These are phyloP conservation scores for Termitomyces sp. DNA, from an alignment of 768 basidiomycete species.

Conservation along the genomic window DNA sequence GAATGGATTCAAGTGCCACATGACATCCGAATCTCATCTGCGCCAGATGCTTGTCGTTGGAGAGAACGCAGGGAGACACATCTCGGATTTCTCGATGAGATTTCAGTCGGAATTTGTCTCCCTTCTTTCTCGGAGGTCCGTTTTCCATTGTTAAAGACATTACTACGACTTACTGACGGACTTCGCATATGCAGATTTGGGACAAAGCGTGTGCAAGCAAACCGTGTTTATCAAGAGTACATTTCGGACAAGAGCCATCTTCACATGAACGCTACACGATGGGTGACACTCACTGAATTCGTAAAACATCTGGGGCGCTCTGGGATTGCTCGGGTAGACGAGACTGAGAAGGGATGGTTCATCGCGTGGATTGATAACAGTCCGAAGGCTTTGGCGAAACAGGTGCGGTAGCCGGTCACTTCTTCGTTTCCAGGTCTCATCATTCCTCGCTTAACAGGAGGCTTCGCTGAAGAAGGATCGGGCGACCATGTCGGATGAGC, in stretches of 20 bases:
- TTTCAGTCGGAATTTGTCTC: slow-evolving; percentile 94
- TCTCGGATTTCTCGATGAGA: slow-evolving; percentile 80
- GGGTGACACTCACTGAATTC: slow-evolving; percentile 98
- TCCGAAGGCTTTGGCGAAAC: slow-evolving; percentile 90
- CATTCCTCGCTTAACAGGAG: slow-evolving; percentile 43
- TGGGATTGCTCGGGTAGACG: slow-evolving; percentile 90
- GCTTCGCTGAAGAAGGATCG: slow-evolving; percentile 90
- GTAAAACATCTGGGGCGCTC: slow-evolving; percentile 81
- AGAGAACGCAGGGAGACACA: slow-evolving; percentile 89
- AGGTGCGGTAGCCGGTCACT: slow-evolving; percentile 41
- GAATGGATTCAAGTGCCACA: slow-evolving; percentile 98
- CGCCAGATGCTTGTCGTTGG: slow-evolving; percentile 94
- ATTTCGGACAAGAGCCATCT: slow-evolving; percentile 91
- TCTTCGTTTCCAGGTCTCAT: background rate
- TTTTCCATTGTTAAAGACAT: background rate
- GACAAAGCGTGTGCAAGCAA: slow-evolving; percentile 92
- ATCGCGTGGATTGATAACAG: slow-evolving; percentile 96
- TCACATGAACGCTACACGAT: slow-evolving; percentile 98
- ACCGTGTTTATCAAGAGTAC: slow-evolving; percentile 96
- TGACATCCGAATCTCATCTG: slow-evolving; percentile 83
- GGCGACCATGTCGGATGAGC: slow-evolving; percentile 88
- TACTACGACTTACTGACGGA: background rate
- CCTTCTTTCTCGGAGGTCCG: slow-evolving; percentile 79
- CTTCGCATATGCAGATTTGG: slow-evolving; percentile 55
- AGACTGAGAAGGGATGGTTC: slow-evolving; percentile 99